Evolutionary conservation across 805 yeast species (phyloP).

Genomic region (Yueomyces sp.): DNA sequence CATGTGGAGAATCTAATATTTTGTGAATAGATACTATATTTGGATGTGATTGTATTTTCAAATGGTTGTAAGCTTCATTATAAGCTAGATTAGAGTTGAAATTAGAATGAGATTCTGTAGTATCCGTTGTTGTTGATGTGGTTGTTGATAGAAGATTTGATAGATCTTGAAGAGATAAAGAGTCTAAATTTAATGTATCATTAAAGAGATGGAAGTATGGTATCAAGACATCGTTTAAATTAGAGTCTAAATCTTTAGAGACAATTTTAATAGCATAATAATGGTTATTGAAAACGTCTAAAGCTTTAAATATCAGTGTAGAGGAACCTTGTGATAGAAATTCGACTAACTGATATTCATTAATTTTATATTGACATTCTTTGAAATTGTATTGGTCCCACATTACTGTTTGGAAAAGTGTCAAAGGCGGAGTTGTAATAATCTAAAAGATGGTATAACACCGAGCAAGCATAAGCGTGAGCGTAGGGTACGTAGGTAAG

Average conservation of each 20-base stretch:
- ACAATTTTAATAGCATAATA: constrained; percentile 63
- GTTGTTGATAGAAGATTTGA: constrained; percentile 1
- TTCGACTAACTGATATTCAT: constrained; percentile 1
- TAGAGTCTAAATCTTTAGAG: constrained; percentile 27
- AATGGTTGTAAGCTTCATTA: constrained; percentile 56
- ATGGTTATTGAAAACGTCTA: constrained; percentile 36
- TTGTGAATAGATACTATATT: constrained; percentile 66
- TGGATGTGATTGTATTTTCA: constrained; percentile 64
- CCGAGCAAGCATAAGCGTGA: no score
- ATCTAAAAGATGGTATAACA: no score
- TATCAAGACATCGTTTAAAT: constrained; percentile 13
- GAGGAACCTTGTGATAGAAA: constrained; percentile 67
- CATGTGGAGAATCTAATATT: constrained; percentile 47
- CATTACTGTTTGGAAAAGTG: no score
- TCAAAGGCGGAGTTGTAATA: no score
- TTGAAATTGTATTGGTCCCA: neutral
- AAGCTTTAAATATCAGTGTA: constrained; percentile 64
- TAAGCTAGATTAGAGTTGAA: neutral
- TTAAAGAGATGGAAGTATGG: constrained; percentile 14
- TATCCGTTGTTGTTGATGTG: constrained; percentile 19
- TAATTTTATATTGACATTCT: neutral
- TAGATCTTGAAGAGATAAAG: constrained; percentile 13
- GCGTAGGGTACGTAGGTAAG: no score
- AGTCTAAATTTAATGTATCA: constrained; percentile 12
- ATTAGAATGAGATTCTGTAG: constrained; percentile 21